Evolutionary conservation across 345 rosid species (phyloP).

Genomic region (Lepidium didymum): DNA sequence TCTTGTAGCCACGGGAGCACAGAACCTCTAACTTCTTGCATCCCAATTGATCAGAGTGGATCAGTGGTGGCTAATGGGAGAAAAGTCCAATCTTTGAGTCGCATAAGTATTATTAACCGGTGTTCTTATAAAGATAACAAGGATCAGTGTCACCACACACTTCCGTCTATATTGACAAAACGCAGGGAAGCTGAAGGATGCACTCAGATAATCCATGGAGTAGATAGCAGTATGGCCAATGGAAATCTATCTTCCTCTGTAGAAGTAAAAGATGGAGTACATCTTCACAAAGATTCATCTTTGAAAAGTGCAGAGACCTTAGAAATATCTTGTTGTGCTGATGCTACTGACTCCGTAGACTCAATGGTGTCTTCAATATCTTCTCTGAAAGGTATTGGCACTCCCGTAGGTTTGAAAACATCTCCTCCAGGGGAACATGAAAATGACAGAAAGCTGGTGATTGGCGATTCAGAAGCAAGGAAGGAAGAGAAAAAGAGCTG

Average conservation of each 20-base stretch:
- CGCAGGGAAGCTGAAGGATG: conserved; percentile 56
- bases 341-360: conserved; percentile 5
- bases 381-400: conserved; percentile 19
- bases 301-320: conserved; percentile 11
- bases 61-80: conserved; percentile 23
- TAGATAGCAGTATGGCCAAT: conserved; percentile 34
- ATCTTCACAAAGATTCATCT: background rate
- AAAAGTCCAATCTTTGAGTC: conserved; percentile 26
- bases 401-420: conserved; percentile 11
- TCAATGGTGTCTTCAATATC: conserved; percentile 1
- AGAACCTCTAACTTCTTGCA: conserved; percentile 28
- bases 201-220: conserved; percentile 56
- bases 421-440: conserved; percentile 12
- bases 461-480: conserved; percentile 18
- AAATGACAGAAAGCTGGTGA: conserved; percentile 10
- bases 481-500: conserved; percentile 29
- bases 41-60: conserved; percentile 28
- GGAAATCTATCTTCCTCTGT: conserved; percentile 13
- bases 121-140: conserved; percentile 41
- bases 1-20: conserved; percentile 26
- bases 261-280: conserved; percentile 5
- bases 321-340: conserved; percentile 4
- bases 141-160: conserved; percentile 44
- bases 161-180: conserved; percentile 61
- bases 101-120: conserved; percentile 24